Percentiles rank a stretch among this genome's conserved stretches.
Conservation (phyloP, 768 basidiomycete species). For the Phaeotremella skinneri region DNA sequence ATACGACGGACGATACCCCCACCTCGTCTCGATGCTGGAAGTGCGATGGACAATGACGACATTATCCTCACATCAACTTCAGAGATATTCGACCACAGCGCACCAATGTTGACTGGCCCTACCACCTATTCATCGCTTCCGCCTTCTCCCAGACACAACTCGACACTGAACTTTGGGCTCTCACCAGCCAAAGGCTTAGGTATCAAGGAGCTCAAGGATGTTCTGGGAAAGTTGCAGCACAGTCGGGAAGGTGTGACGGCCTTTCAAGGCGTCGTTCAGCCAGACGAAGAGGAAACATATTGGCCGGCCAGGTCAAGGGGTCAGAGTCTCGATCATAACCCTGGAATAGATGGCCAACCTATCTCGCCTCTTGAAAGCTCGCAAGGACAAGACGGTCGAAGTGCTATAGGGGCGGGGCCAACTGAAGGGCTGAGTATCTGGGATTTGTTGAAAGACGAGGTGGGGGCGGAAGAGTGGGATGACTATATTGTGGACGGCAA, state of each 20-base stretch:
- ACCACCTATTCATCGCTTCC: conserved; percentile 45
- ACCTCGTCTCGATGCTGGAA: not conserved
- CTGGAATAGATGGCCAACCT: not conserved
- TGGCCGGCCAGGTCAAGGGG: conserved; percentile 34
- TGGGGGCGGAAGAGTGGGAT: conserved; percentile 44
- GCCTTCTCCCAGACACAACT: conserved; percentile 34
- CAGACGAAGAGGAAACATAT: conserved; percentile 19
- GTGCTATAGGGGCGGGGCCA: not conserved
- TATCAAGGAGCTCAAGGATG: conserved; percentile 23
- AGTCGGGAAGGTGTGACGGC: conserved; percentile 7
- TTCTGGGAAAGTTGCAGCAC: conserved; percentile 12
- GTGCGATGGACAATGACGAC: not conserved
- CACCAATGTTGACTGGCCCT: conserved; percentile 8
- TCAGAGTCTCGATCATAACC: conserved; percentile 17
- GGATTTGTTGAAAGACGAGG: conserved; percentile 48
- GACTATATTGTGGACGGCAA: conserved; percentile 48
- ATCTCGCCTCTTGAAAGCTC: not conserved
- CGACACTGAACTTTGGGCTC: not conserved
- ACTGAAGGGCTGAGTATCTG: conserved; percentile 31
- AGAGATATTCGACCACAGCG: conserved; percentile 21
- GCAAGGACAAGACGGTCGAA: not conserved
- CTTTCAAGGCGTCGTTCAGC: not conserved
- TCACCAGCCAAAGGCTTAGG: conserved; percentile 9
- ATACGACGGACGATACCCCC: not conserved
- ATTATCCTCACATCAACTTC: conserved; percentile 27